phyloP scores from a whole-genome alignment of 2,329 filamentous ascomycete genomes.

The Pseudocercospora cruenta region DNA sequence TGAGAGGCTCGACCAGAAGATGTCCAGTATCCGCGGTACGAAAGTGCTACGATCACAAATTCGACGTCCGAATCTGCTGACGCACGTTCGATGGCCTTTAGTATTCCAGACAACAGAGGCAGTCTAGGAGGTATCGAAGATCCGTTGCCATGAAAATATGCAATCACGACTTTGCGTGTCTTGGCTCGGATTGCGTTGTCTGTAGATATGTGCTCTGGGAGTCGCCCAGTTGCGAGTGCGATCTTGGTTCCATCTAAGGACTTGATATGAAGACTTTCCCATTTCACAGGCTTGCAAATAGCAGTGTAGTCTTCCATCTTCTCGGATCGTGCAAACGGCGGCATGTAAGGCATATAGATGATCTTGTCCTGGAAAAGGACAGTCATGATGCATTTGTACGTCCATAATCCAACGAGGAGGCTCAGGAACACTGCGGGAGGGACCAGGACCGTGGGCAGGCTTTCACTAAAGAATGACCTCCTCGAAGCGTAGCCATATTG shows the following conservation, averaged over 20 bases:
- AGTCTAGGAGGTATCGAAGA: constrained; percentile 52
- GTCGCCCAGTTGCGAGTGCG: constrained; percentile 58
- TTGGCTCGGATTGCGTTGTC: neutral
- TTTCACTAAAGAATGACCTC: constrained; percentile 31
- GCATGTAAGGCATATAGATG: constrained; percentile 77
- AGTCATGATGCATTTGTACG: constrained; percentile 71
- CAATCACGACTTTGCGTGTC: constrained; percentile 43
- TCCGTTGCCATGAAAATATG: constrained; percentile 56
- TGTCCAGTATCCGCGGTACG: constrained; percentile 76
- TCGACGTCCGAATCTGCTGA: constrained; percentile 14
- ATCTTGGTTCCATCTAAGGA: constrained; percentile 69
- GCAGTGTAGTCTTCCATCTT: constrained; percentile 65
- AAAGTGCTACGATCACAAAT: constrained; percentile 52
- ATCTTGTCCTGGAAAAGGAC: constrained; percentile 79
- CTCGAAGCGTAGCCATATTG: neutral
- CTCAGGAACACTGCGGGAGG: constrained; percentile 70
- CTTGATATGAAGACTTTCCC: constrained; percentile 65
- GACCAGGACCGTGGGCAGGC: constrained; percentile 55
- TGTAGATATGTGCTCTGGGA: constrained; percentile 6
- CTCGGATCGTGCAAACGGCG: constrained; percentile 69
- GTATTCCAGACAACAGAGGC: constrained; percentile 50
- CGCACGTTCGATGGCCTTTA: constrained; percentile 46
- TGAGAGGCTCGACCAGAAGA: constrained; percentile 73
- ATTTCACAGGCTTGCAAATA: constrained; percentile 64
- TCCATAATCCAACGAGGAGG: constrained; percentile 66